These are phyloP conservation scores for Geranium rotundifolium DNA, from an alignment of 345 rosid genomes.

Conservation along the genomic window DNA sequence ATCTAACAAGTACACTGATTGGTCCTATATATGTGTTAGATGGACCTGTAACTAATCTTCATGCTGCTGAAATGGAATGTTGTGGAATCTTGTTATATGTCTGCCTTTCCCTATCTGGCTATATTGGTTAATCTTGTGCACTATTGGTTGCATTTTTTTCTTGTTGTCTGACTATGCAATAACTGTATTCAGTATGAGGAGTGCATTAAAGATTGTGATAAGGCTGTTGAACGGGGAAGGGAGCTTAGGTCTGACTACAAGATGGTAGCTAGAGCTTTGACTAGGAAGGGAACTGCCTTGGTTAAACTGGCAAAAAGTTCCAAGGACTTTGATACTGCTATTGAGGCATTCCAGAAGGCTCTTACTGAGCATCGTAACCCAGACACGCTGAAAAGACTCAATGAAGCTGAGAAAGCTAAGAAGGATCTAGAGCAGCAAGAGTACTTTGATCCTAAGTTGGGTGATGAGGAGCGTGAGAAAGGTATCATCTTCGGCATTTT, in stretches of 20 bases:
- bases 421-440: constrained; percentile 93
- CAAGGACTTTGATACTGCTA: constrained; percentile 74
- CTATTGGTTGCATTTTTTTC: no score
- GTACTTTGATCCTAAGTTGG: constrained; percentile 79
- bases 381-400: constrained; percentile 71
- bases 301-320: constrained; percentile 73
- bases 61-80: not conserved
- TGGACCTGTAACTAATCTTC: not conserved
- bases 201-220: constrained; percentile 88
- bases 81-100: no score
- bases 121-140: no score
- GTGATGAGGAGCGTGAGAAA: constrained; percentile 82
- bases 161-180: constrained; percentile 11
- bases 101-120: no score
- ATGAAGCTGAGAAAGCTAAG: constrained; percentile 76
- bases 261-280: constrained; percentile 94
- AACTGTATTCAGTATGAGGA: constrained; percentile 51
- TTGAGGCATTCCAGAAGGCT: constrained; percentile 95
- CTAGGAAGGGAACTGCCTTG: constrained; percentile 88
- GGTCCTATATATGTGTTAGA: no score
- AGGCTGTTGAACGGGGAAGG: constrained; percentile 96
- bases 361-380: constrained; percentile 97
- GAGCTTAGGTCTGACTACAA: constrained; percentile 93
- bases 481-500: constrained; percentile 18
- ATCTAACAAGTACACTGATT: no score